Base-by-base conservation (phyloP, 1,139 yeast species). In the Blastobotrys aristatus region DNA sequence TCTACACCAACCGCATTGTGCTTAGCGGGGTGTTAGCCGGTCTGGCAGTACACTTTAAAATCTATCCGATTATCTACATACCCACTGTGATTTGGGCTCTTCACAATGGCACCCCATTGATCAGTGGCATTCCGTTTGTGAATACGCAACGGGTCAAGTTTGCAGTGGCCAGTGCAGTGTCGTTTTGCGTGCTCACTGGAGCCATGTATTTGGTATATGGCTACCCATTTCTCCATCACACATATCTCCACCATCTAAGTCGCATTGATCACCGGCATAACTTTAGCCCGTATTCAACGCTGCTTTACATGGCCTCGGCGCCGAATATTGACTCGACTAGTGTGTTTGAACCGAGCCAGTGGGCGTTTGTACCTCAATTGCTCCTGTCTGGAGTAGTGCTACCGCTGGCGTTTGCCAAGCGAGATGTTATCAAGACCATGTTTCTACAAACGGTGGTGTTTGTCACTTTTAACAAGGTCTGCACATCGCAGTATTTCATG, bases 251-350 rank as follows among this genome's bases (percentile, higher is more conserved):
- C 63, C 98, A 92, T 64, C 68, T 92, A 44, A 73, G 79, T 4
- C 73, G 98, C 51, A 67, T 88, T 13, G 98, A 92, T 63, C 98
- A 92, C 64, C 79, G 98, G 46, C 98, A 92, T 67, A 92, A 92
- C 65, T 92, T 92, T 61, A 87, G 96, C 1, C 75, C 90, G 1
- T 92, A 90, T 74, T 87, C 92, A 60, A 71, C 88, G 17, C 71
- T 82, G 29, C 69, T 92, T 41, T 92, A 92, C 67, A 63, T 68
- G 48, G 54, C 65, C 7, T 64, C 69, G n/a, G 59, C 66, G 17
- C 65, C 66, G n/a, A 57, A 54, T 2, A 53, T 40, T 2, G 44
- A 30, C 18, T 10, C 38, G 24, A 20, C 16, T 14, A 6, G 30
- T 10, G 13, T 21, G 17, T 72, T 10, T 74, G 73, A 55, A 61